Evolutionary conservation across 2,329 filamentous ascomycete genomes (phyloP), one percentile per base, ranked within the genome.

Genomic region (Aspergillus transmontanensis): DNA sequence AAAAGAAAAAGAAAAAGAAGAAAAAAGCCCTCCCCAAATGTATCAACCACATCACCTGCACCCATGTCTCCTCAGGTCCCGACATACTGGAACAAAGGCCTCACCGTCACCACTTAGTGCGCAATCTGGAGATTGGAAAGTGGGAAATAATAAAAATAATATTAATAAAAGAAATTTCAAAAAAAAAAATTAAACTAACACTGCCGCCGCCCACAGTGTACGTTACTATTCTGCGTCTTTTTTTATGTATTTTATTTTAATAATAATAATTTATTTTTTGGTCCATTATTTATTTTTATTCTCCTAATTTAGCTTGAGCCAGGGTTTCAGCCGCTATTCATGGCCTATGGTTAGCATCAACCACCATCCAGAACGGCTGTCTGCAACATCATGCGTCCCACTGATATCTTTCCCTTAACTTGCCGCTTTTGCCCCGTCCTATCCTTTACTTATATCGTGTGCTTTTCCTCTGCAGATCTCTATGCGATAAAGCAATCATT

Each of bases 321-420:
- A 62, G 60, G 63, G 60, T 70, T 70, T 74, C 71, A 70, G 67
- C 67, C 65, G 67, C 69, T 64, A 34, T 63, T 58, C 60, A 59
- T 51, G 28, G 30, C 28, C 26, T 51, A 45, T 59, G 55, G 61
- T 58, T 26, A 43, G 50, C 54, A 62, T 62, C 48, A 53, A 45
- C 41, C 46, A 21, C 62, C 60, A 64, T 62, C 62, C 62, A 65
- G 62, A 62, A 64, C 69, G 67, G 64, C 57, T 61, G 16, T 68
- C 65, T 70, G 65, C 62, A 65, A 64, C 59, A 64, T 55, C 50
- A 39, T 66, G 45, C 61, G 61, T 60, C 50, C 45, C 46, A 62
- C 64, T 57, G 62, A 64, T 63, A 63, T 66, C 48, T 64, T 60
- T 54, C 62, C 64, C 63, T 64, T 60, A 64, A 56, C 60, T 34